phyloP scores from a whole-genome alignment of 192 early-diverging fungal species.

The Coemansia sp. region DNA sequence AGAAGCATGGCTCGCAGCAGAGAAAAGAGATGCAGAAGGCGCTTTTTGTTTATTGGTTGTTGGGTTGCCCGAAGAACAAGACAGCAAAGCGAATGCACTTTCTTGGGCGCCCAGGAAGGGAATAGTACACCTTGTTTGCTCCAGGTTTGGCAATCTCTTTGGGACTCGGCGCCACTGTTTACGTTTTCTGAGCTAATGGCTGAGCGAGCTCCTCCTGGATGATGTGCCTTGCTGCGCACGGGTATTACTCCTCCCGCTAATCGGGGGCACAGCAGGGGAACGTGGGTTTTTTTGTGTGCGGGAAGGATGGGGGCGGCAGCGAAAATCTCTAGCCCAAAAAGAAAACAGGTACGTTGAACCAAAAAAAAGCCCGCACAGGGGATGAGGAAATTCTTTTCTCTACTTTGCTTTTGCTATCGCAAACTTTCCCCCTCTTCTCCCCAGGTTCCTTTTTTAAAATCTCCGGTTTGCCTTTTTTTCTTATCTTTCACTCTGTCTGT shows the following conservation, averaged over 20 bases:
- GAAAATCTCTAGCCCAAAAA: background rate
- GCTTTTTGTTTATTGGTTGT: background rate
- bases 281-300: background rate
- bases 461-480: background rate
- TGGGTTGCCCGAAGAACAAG: background rate
- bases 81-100: background rate
- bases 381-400: background rate
- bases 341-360: background rate
- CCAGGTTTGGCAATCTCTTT: constrained; percentile 1
- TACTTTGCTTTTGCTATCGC: background rate
- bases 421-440: background rate
- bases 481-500: background rate
- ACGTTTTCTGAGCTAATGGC: background rate
- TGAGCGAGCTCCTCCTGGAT: background rate
- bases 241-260: background rate
- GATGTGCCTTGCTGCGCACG: background rate
- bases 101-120: background rate
- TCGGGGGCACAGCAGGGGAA: background rate
- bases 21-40: background rate
- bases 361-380: background rate
- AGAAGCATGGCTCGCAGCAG: constrained; percentile 5
- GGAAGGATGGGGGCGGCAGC: background rate
- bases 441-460: background rate
- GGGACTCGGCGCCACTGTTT: constrained; percentile 1
- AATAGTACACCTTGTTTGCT: background rate